A percentile compares a stretch with the other conserved stretches of the same genome.
Conservation (phyloP, 1,139 yeast species). For the Barnettozyma hawaiiensis region DNA sequence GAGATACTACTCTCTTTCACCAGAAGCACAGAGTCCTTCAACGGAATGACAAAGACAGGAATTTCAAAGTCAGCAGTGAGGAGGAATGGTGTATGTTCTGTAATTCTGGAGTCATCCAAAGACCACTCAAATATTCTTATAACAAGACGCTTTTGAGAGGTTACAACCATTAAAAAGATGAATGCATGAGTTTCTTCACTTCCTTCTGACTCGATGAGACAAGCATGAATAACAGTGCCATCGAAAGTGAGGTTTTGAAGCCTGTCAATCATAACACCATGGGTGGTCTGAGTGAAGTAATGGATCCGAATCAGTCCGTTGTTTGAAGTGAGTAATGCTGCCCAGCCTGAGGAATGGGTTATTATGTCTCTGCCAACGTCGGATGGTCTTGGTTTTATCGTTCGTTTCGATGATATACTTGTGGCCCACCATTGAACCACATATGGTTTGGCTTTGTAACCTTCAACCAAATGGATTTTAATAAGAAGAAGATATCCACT, state of each 20-base stretch:
- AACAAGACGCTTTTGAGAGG: conserved; percentile 35
- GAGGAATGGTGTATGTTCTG: conserved; percentile 33
- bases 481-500: conserved; percentile 40
- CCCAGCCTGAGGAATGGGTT: conserved; percentile 36
- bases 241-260: conserved; percentile 39
- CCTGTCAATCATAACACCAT: conserved; percentile 36
- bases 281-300: conserved; percentile 32
- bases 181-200: conserved; percentile 28
- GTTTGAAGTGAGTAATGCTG: conserved; percentile 38
- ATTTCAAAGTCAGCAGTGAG: conserved; percentile 35
- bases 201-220: conserved; percentile 36
- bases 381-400: conserved; percentile 24
- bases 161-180: conserved; percentile 34
- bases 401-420: conserved; percentile 15
- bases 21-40: conserved; percentile 32
- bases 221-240: conserved; percentile 39
- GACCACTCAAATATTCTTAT: conserved; percentile 40
- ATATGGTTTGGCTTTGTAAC: conserved; percentile 34
- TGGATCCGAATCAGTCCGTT: conserved; percentile 37
- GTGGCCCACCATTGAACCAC: conserved; percentile 50
- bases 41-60: conserved; percentile 39
- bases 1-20: conserved; percentile 31
- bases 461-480: conserved; percentile 28
- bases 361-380: conserved; percentile 35
- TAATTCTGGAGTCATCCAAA: conserved; percentile 26